Percentiles rank a stretch among this genome's conserved stretches.
Evolutionary conservation across 192 early-diverging fungal genomes (phyloP).

Genomic region (Spizellomyces sp.): DNA sequence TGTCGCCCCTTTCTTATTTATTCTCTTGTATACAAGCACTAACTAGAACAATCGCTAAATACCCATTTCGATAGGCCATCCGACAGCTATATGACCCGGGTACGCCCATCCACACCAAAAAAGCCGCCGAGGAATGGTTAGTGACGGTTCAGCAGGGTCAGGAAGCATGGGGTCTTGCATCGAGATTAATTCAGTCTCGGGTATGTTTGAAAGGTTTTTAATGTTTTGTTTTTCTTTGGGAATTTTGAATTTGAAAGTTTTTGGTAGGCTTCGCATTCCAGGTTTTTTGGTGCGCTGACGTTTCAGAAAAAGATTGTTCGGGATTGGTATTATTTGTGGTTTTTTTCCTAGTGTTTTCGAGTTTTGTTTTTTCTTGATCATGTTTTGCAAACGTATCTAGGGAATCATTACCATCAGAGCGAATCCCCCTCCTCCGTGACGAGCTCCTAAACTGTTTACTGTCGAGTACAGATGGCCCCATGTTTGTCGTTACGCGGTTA

Average conservation of each 20-base stretch:
- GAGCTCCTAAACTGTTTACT: conserved; percentile 22
- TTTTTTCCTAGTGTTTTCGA: background rate
- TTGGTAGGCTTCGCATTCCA: conserved; percentile 5
- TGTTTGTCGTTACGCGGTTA: conserved; percentile 37
- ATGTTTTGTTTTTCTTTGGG: too few species aligned
- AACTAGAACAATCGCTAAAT: background rate
- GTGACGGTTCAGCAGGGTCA: conserved; percentile 31
- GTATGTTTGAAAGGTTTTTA: conserved; percentile 4
- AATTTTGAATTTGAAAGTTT: too few species aligned
- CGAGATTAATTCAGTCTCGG: conserved; percentile 20
- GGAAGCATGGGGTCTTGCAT: conserved; percentile 31
- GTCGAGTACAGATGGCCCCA: conserved; percentile 12
- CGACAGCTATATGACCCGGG: conserved; percentile 21
- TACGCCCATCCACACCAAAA: conserved; percentile 3
- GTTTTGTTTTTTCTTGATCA: background rate
- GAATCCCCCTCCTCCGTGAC: conserved; percentile 16
- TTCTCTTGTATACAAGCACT: background rate
- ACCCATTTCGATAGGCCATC: conserved; percentile 14
- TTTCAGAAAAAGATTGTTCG: conserved; percentile 35
- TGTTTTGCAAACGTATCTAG: background rate
- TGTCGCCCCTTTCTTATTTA: background rate
- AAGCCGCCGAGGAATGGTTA: conserved; percentile 31
- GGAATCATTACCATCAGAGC: conserved; percentile 12
- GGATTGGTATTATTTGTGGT: conserved; percentile 28
- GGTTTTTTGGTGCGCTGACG: conserved; percentile 40